These are phyloP conservation scores for Ogataea nakhonphanomensis DNA, from an alignment of 805 yeast species.

Conservation along the genomic window DNA sequence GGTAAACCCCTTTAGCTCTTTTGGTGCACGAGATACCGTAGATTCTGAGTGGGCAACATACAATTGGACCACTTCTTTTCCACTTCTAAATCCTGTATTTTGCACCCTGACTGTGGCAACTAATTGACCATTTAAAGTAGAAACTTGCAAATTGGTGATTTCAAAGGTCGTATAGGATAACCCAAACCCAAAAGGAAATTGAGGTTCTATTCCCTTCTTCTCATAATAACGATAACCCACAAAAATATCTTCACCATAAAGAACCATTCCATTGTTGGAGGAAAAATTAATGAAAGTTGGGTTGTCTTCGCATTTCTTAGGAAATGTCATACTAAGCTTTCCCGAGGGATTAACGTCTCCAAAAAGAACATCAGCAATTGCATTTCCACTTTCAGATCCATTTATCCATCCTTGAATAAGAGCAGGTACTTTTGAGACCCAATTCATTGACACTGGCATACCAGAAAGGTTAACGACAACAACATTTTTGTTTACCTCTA, in stretches of 20 bases:
- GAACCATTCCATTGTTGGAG: conserved; percentile 48
- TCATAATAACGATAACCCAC: conserved; percentile 65
- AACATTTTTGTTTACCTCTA: conserved; percentile 46
- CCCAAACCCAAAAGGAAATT: conserved; percentile 62
- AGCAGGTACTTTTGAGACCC: conserved; percentile 41
- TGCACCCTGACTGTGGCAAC: conserved; percentile 39
- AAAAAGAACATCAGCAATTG: conserved; percentile 56
- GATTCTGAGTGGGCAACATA: conserved; percentile 42
- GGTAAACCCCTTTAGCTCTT: conserved; percentile 57
- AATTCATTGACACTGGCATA: conserved; percentile 59
- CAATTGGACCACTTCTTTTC: conserved; percentile 55
- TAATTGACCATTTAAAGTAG: conserved; percentile 22
- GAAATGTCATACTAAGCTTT: conserved; percentile 54
- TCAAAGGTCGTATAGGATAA: conserved; percentile 55
- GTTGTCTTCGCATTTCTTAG: conserved; percentile 47
- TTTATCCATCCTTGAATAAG: conserved; percentile 54
- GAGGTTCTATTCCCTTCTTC: conserved; percentile 42
- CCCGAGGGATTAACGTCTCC: conserved; percentile 64
- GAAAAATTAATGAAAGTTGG: conserved; percentile 54
- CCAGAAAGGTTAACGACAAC: conserved; percentile 58
- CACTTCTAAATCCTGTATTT: conserved; percentile 49
- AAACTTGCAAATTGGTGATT: conserved; percentile 37
- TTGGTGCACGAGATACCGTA: conserved; percentile 44
- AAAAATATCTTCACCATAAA: conserved; percentile 64
- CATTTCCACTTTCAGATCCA: conserved; percentile 57